A percentile compares a stretch with the other conserved stretches of the same genome.
These are phyloP conservation scores for Aaosphaeria arxii DNA, from an alignment of 2,329 filamentous ascomycete species.

Conservation along the genomic window DNA sequence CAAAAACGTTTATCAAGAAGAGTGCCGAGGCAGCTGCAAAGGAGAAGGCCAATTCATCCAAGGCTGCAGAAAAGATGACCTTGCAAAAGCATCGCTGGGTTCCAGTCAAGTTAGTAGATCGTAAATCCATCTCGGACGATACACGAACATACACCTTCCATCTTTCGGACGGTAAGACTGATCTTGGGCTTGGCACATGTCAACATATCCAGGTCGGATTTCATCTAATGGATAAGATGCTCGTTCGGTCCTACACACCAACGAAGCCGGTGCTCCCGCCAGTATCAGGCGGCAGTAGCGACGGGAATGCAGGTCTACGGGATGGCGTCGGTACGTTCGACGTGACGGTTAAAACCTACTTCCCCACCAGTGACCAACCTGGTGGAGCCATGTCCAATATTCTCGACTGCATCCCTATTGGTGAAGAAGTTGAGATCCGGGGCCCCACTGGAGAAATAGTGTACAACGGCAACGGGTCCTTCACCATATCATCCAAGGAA, in stretches of 20 bases:
- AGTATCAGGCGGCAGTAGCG: background rate
- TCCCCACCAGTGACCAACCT: conserved; percentile 45
- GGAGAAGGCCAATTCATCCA: conserved; percentile 27
- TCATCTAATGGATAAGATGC: conserved; percentile 51
- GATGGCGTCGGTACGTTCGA: conserved; percentile 17
- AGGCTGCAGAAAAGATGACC: conserved; percentile 29
- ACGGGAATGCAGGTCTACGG: conserved; percentile 14
- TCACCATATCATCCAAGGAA: conserved; percentile 44
- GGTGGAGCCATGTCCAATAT: conserved; percentile 56
- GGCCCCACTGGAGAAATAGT: conserved; percentile 52
- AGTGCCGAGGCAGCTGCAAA: conserved; percentile 42
- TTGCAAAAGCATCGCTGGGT: conserved; percentile 48
- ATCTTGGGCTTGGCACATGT: conserved; percentile 49
- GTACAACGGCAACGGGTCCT: conserved; percentile 48
- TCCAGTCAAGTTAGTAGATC: conserved; percentile 41
- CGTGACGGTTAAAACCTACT: conserved; percentile 49
- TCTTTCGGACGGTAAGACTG: conserved; percentile 39
- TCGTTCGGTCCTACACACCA: conserved; percentile 52
- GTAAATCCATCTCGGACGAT: conserved; percentile 43
- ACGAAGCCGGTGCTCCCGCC: conserved; percentile 31
- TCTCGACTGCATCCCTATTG: conserved; percentile 48
- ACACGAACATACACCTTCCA: conserved; percentile 48
- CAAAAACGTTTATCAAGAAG: conserved; percentile 46
- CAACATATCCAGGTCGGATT: conserved; percentile 55
- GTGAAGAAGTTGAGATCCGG: conserved; percentile 51